Base-by-base conservation (phyloP, 345 rosid species). In the Eucalyptus polybractea region DNA sequence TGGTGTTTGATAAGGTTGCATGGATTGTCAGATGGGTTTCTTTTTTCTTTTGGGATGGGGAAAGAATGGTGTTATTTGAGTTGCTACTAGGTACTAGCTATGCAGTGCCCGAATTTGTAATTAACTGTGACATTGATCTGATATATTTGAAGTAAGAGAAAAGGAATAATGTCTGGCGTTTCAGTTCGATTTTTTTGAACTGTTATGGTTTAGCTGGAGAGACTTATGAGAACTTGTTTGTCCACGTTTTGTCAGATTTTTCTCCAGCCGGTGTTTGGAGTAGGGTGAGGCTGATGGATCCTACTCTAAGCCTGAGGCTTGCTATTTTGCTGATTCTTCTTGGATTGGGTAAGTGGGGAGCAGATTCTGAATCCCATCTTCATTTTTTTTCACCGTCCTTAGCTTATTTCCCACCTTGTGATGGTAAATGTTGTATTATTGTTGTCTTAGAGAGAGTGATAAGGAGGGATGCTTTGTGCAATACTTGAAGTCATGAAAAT, bases 261-360 rank as follows among this genome's bases (percentile, higher is more conserved):
- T 37, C 50, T 88, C 80, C 45, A 24, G 90, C 92, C 93, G 94
- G 88, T 89, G 87, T 89, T 87, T 87, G 90, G 92, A 89, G 91
- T 90, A 88, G 94, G 87, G 90, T 37, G 87, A 89, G 81, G 89
- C 83, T 45, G 58, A 96, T 95, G 97, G 93, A 91, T 94, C 91
- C 91, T 91, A 33, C 91, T 88, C 93, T 93, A 60, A 76, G 85
- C 85, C 47, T 11, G 85, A 40, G 85, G 85, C 47, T 76, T 40
- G 85, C 45, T 21, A 37, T 40, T 37, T 76, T 37, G 47, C 47
- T 76, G 47, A 31, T 86, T 86, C 88, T 86, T 86, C 47, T 86
- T 40, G 88, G 47, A 86, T 13, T 37, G 65, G 88, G 88, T 87
- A 87, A 51, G 88, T 31, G 67, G 49, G 81, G 29, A 3, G 29